Percentiles rank a stretch among this genome's conserved stretches.
phyloP scores from a whole-genome alignment of 2,329 filamentous ascomycete genomes.

The Fusarium vanettenii region DNA sequence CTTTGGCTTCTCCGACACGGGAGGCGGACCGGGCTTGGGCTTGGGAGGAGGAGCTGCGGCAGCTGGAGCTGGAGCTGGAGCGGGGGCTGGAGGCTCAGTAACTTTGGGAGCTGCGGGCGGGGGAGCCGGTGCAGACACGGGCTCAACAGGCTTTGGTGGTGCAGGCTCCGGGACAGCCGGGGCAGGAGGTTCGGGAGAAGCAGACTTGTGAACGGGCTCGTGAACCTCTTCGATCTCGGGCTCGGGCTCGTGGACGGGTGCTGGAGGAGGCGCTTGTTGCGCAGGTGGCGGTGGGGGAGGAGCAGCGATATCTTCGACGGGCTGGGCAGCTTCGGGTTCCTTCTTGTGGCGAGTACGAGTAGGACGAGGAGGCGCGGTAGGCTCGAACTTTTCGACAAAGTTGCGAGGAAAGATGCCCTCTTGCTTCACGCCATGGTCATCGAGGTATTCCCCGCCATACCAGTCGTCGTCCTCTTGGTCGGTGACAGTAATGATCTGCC shows the following conservation, averaged over 20 bases:
- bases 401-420: conserved; percentile 95
- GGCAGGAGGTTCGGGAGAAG: conserved; percentile 50
- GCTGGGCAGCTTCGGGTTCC: conserved; percentile 50
- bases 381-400: conserved; percentile 97
- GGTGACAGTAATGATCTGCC: conserved; percentile 93
- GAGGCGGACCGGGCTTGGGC: conserved; percentile 68
- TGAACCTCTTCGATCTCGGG: conserved; percentile 51
- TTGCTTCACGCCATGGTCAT: conserved; percentile 77
- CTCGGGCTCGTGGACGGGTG: conserved; percentile 50
- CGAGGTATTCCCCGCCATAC: conserved; percentile 90
- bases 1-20: conserved; percentile 77
- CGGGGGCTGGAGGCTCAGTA: conserved; percentile 47
- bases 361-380: conserved; percentile 87
- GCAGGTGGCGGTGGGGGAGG: conserved; percentile 48
- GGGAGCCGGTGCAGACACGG: conserved; percentile 45
- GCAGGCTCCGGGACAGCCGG: conserved; percentile 44
- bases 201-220: conserved; percentile 46
- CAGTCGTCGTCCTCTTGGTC: conserved; percentile 94
- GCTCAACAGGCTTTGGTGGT: conserved; percentile 49
- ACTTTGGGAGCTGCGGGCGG: conserved; percentile 45
- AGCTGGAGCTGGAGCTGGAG: conserved; percentile 36
- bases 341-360: conserved; percentile 78
- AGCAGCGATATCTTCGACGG: conserved; percentile 52
- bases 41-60: conserved; percentile 43
- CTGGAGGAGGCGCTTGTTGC: conserved; percentile 48